Conservation (phyloP, 2,329 filamentous ascomycete species). For the Pseudophaeomoniella oleicola region DNA sequence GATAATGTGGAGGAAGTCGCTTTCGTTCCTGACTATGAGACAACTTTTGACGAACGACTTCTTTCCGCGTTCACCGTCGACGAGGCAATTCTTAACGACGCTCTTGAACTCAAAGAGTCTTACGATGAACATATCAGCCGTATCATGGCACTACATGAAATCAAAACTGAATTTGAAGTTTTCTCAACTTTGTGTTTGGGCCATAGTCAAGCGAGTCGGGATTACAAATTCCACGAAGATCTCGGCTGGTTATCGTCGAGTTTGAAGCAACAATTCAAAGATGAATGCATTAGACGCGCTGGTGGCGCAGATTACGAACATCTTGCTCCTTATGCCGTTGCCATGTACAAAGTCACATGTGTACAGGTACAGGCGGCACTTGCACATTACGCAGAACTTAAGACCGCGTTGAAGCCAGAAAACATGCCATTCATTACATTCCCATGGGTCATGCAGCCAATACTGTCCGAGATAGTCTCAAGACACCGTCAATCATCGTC, state of each 20-base stretch:
- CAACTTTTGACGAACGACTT: slow-evolving; percentile 63
- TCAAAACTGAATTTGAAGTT: slow-evolving; percentile 80
- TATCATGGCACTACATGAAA: slow-evolving; percentile 72
- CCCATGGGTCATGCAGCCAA: slow-evolving; percentile 73
- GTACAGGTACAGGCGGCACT: slow-evolving; percentile 51
- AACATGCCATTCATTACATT: slow-evolving; percentile 78
- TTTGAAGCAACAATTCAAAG: slow-evolving; percentile 55
- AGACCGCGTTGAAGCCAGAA: slow-evolving; percentile 5
- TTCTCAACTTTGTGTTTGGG: slow-evolving; percentile 75
- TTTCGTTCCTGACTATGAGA: slow-evolving; percentile 59
- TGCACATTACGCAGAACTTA: slow-evolving; percentile 27
- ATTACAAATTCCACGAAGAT: slow-evolving; percentile 80
- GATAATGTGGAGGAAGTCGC: slow-evolving; percentile 56
- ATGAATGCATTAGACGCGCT: slow-evolving; percentile 49
- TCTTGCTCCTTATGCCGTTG: slow-evolving; percentile 61
- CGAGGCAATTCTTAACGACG: slow-evolving; percentile 40
- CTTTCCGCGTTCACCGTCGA: slow-evolving; percentile 45
- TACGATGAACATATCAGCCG: slow-evolving; percentile 68
- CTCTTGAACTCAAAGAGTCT: slow-evolving; percentile 51
- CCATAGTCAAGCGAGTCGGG: slow-evolving; percentile 54
- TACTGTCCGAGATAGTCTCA: slow-evolving; percentile 55
- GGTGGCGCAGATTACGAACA: slow-evolving; percentile 43
- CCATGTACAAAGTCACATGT: slow-evolving; percentile 76
- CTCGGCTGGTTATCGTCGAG: slow-evolving; percentile 53
- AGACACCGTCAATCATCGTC: too few relatives aligned